phyloP scores from a whole-genome alignment of 2,329 filamentous ascomycete species.

The Aspergillus texensis region DNA sequence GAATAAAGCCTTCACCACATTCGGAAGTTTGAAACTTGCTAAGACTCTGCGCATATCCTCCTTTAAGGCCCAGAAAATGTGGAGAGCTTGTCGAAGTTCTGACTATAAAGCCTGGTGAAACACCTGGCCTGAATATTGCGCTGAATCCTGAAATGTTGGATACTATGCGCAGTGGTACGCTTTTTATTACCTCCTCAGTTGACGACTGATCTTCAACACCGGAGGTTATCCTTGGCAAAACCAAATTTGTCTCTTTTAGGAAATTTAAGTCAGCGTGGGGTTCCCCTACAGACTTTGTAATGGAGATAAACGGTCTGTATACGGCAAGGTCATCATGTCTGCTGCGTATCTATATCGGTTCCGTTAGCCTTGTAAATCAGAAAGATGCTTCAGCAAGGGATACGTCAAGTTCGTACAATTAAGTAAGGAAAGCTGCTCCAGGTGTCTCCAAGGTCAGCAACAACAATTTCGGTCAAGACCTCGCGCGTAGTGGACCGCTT shows the following conservation, averaged over 20 bases:
- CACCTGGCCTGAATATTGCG: constrained; percentile 79
- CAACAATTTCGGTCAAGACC: constrained; percentile 73
- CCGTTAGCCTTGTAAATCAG: background rate
- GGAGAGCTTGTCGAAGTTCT: constrained; percentile 79
- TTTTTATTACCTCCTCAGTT: constrained; percentile 37
- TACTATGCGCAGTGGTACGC: constrained; percentile 46
- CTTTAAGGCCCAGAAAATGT: constrained; percentile 72
- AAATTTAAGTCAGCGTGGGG: constrained; percentile 62
- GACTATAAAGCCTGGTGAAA: constrained; percentile 78
- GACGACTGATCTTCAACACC: constrained; percentile 51
- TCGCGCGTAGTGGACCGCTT: constrained; percentile 74
- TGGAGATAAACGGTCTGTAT: constrained; percentile 74
- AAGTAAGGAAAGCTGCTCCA: constrained; percentile 74
- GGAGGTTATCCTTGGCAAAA: constrained; percentile 61
- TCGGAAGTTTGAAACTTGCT: constrained; percentile 69
- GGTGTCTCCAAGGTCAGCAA: constrained; percentile 81
- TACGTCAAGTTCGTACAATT: constrained; percentile 61
- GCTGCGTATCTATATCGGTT: constrained; percentile 68
- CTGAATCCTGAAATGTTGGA: constrained; percentile 70
- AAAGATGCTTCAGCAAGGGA: background rate
- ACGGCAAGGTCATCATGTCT: constrained; percentile 80
- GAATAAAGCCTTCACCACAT: constrained; percentile 82
- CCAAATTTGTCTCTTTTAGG: constrained; percentile 71
- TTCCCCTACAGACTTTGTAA: constrained; percentile 16
- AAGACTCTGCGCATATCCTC: constrained; percentile 69